Conservation (phyloP, 2,329 filamentous ascomycete species). For the Madurella mycetomatis region DNA sequence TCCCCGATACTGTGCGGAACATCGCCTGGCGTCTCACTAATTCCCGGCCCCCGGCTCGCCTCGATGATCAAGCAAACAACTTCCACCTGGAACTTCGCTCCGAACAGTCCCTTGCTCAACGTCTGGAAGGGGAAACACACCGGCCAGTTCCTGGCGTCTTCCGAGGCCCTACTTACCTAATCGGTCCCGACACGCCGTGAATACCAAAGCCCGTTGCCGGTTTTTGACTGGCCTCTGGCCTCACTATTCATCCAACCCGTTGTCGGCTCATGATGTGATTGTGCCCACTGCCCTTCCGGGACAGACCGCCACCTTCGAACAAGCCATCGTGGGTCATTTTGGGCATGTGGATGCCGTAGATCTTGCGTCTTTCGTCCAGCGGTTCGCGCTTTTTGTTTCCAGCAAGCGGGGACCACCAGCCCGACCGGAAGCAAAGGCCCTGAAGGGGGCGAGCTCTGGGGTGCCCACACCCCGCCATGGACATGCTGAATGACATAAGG, state of each 20-base stretch:
- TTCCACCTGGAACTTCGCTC: background rate
- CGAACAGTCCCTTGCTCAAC: background rate
- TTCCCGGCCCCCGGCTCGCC: background rate
- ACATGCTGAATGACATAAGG: conserved; percentile 11
- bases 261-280: conserved; percentile 2
- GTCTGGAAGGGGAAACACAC: background rate
- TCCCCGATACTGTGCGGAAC: too few relatives aligned
- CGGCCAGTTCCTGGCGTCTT: too few relatives aligned
- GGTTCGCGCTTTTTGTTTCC: background rate
- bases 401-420: background rate
- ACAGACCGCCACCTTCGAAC: background rate
- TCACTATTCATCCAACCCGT: background rate
- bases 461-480: background rate
- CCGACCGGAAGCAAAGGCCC: background rate
- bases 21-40: background rate
- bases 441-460: background rate
- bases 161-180: too few relatives aligned
- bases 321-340: background rate
- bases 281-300: background rate
- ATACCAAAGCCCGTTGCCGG: background rate
- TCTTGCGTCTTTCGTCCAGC: background rate
- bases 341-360: background rate
- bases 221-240: background rate
- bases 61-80: background rate
- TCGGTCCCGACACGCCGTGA: too few relatives aligned